phyloP scores from a whole-genome alignment of 2,329 filamentous ascomycete genomes.

The Colletotrichum lupini region DNA sequence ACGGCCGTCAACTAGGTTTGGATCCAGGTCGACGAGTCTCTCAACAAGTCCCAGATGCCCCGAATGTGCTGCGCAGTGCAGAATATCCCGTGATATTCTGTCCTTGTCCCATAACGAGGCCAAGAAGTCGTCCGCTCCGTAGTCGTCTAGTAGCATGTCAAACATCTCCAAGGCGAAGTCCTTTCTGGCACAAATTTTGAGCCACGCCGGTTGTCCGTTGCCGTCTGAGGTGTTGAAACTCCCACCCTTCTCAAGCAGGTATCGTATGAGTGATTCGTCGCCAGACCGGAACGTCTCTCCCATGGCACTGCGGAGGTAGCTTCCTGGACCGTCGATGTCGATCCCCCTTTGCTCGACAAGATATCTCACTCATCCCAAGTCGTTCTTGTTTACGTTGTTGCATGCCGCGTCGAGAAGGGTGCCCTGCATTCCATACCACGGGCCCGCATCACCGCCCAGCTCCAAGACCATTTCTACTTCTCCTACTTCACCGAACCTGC shows the following conservation, averaged over 20 bases:
- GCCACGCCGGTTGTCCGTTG: neutral
- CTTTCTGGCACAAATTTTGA: neutral
- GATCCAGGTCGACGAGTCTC: neutral
- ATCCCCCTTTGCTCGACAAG: neutral
- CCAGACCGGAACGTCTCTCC: neutral
- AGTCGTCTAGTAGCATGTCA: neutral
- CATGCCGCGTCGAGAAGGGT: neutral
- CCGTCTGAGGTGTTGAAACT: neutral
- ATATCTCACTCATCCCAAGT: neutral
- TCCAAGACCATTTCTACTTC: neutral
- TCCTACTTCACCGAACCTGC: neutral
- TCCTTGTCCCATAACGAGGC: neutral
- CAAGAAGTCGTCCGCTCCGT: neutral
- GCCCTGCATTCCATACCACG: neutral
- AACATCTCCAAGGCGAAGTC: neutral
- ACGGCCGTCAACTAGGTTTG: neutral
- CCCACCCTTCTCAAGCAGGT: neutral
- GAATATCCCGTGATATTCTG: neutral
- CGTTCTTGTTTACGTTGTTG: neutral
- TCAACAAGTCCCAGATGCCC: neutral
- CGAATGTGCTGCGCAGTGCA: neutral
- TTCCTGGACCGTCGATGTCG: neutral
- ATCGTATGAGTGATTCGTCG: neutral
- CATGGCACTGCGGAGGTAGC: neutral
- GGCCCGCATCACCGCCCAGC: neutral